Evolutionary conservation across 495 filamentous ascomycete genomes (phyloP).

Genomic region (Venustampulla echinocandica): DNA sequence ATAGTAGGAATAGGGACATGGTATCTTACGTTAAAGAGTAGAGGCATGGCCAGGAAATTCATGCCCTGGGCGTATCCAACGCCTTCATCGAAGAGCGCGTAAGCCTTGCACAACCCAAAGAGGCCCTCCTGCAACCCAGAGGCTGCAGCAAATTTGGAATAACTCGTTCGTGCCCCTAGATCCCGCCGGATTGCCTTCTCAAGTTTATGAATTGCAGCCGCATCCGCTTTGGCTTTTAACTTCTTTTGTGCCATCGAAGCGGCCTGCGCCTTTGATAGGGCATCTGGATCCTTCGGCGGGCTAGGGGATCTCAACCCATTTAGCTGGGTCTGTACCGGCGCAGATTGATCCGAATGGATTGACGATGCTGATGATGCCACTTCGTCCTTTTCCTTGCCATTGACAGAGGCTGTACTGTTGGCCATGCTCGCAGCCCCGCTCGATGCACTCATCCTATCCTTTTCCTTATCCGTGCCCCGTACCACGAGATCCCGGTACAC

Average conservation of each 20-base stretch:
- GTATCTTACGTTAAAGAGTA: constrained; percentile 79
- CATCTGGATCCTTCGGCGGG: constrained; percentile 55
- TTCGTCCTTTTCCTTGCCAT: constrained; percentile 53
- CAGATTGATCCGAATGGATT: constrained; percentile 70
- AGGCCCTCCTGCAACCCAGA: constrained; percentile 89
- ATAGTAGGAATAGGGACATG: not conserved
- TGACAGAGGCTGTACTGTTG: constrained; percentile 27
- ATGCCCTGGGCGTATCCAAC: constrained; percentile 98
- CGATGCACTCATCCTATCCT: constrained; percentile 45
- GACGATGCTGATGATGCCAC: constrained; percentile 69
- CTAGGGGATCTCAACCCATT: constrained; percentile 48
- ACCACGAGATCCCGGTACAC: constrained; percentile 76
- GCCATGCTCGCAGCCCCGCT: constrained; percentile 26
- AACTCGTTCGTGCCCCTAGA: constrained; percentile 87
- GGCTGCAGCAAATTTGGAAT: constrained; percentile 82
- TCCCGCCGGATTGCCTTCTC: constrained; percentile 89
- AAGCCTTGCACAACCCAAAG: constrained; percentile 94
- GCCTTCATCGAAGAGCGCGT: constrained; percentile 86
- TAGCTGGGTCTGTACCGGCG: constrained; percentile 49
- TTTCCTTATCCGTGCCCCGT: constrained; percentile 73
- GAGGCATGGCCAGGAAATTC: constrained; percentile 97
- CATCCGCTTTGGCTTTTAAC: constrained; percentile 69
- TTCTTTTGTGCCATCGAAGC: constrained; percentile 55
- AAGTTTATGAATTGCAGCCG: constrained; percentile 61
- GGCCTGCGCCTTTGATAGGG: constrained; percentile 55